Evolutionary conservation across 2,329 filamentous ascomycete species (phyloP).

Genomic region (Aspergillus sp.): DNA sequence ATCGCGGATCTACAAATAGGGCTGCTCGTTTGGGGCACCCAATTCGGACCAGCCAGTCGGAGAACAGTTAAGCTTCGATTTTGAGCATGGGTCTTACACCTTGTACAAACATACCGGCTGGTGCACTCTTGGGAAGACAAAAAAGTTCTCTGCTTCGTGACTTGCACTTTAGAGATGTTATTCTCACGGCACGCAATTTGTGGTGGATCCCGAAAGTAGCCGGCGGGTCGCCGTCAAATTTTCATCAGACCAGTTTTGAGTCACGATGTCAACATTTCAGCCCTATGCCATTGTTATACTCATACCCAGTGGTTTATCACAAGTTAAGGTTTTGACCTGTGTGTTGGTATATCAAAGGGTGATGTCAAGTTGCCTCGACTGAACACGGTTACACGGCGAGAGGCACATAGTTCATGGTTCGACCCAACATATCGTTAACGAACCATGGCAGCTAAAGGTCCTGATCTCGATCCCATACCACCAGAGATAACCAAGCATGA

Average conservation of each 20-base stretch:
- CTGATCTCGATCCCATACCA: not conserved
- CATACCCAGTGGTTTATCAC: not conserved
- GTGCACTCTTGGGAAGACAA: no score
- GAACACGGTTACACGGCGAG: not conserved
- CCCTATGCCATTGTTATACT: not conserved
- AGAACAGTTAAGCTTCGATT: not conserved
- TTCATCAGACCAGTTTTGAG: not conserved
- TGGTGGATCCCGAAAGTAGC: not conserved
- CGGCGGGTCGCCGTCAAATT: not conserved
- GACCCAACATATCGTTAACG: not conserved
- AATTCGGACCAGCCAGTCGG: not conserved
- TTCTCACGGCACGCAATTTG: not conserved
- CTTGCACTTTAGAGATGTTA: not conserved
- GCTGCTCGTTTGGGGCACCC: not conserved
- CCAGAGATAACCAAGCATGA: constrained; percentile 32
- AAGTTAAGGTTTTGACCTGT: not conserved
- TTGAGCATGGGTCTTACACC: not conserved
- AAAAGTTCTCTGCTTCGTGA: not conserved
- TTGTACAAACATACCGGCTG: not conserved
- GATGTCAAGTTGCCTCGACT: not conserved
- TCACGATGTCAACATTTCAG: not conserved
- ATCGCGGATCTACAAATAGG: no score
- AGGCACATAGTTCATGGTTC: not conserved
- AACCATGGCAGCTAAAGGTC: constrained; percentile 1
- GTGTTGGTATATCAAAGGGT: not conserved